Conservation (phyloP, 75 land plant genomes). For the Larix kaempferi region DNA sequence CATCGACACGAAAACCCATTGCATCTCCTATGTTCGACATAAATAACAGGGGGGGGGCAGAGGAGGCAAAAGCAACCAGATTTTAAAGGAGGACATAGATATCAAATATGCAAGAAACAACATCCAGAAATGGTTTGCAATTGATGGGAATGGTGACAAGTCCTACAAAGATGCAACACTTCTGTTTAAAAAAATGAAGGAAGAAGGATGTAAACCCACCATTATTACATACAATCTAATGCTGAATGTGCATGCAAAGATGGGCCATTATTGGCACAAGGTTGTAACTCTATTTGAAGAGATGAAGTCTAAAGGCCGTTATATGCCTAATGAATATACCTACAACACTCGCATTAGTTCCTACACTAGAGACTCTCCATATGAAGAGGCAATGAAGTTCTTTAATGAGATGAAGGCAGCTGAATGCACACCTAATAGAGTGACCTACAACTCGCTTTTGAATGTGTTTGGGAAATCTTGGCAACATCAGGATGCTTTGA, state of each 20-base stretch:
- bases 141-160: background rate
- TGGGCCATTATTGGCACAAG: too few species aligned
- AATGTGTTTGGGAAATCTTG: constrained; percentile 92
- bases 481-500: constrained; percentile 69
- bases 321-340: constrained; percentile 69
- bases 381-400: constrained; percentile 64
- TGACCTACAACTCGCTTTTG: constrained; percentile 90
- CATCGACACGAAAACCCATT: too few species aligned
- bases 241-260: too few species aligned
- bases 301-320: constrained; percentile 62
- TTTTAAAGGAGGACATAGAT: background rate
- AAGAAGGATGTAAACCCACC: too few species aligned
- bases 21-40: background rate
- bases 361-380: constrained; percentile 51
- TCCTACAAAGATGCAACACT: too few species aligned
- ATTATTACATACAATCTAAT: too few species aligned
- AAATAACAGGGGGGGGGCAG: background rate
- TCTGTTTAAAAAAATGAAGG: too few species aligned
- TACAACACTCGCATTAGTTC: constrained; percentile 87
- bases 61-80: background rate
- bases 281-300: constrained; percentile 42
- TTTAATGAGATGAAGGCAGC: constrained; percentile 72
- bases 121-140: background rate
- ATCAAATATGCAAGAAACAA: background rate
- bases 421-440: constrained; percentile 63